Base-by-base conservation (phyloP, 768 basidiomycete genomes). In the Roridomyces roridus region DNA sequence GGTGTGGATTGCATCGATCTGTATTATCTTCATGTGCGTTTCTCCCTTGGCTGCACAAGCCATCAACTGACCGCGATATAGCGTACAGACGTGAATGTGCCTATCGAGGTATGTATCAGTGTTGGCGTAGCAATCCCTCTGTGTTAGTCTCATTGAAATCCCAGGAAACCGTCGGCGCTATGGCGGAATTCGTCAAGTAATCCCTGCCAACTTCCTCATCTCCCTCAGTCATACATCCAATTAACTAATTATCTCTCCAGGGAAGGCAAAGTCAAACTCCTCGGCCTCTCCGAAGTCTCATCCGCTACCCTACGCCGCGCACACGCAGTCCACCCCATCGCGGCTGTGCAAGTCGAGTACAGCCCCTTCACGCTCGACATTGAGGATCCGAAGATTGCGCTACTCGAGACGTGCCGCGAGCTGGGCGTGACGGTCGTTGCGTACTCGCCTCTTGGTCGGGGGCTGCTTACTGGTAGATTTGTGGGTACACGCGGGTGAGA, bases 221-320 rank as follows among this genome's bases (percentile, higher is more conserved):
- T 12, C 10, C 4, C 17, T 18, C 3, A 11, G 21, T 4, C 23
- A 8, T 37, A 11, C 17, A 45, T 12, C 45, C 21, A n/a, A n/a
- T n/a, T n/a, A n/a, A n/a, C 46, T 43, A 20, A 47, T 46, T 10
- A 26, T 42, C 9, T 40, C 14, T 14, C 15, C 12, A 69, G 70
- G 47, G 69, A 70, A 56, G 81, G 80, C 1, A 84, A 80, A 65
- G 74, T 77, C 53, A 77, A 69, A 55, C 76, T 81, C 64, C 60
- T 86, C 10, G 83, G 85, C 1, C 75, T 85, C 39, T 84, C 81
- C 20, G 85, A 86, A 63, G 70, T 76, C 52, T 80, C 80, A 3
- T 72, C 77, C 1, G 51, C 56, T 4, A 79, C 80, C 2, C 71
- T 85, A 23, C 77, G 81, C 23, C 77, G 84, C 15, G 84, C 83